These are phyloP conservation scores for Botrytis medusae DNA, from an alignment of 2,329 filamentous ascomycete species.

Conservation along the genomic window DNA sequence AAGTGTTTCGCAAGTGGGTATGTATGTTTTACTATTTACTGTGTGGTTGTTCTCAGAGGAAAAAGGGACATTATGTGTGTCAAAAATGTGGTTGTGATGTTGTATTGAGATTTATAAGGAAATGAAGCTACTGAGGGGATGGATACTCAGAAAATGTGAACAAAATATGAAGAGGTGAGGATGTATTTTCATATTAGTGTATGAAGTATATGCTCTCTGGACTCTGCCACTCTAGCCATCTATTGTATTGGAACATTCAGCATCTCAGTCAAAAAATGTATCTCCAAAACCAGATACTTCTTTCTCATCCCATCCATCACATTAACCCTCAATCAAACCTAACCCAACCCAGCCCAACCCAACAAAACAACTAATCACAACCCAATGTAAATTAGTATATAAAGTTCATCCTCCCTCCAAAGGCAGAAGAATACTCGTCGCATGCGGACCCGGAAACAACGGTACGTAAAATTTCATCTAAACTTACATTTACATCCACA, in stretches of 20 bases:
- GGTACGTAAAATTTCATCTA: constrained; percentile 44
- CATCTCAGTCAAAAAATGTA: background rate
- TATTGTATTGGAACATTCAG: background rate
- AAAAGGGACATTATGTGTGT: background rate
- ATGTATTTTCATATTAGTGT: background rate
- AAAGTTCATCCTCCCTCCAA: constrained; percentile 73
- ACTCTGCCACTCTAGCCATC: background rate
- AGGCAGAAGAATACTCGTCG: constrained; percentile 75
- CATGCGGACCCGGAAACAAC: constrained; percentile 84
- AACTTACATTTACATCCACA: too few species aligned
- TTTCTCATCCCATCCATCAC: too few species aligned
- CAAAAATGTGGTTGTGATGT: background rate
- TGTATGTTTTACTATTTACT: constrained; percentile 30
- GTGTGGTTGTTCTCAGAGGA: background rate
- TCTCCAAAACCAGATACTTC: background rate
- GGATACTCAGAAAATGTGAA: fast-evolving
- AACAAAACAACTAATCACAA: background rate
- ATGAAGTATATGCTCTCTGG: background rate
- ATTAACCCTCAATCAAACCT: too few species aligned
- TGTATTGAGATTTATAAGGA: background rate
- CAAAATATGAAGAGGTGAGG: background rate
- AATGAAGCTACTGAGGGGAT: too few species aligned
- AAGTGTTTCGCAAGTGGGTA: constrained; percentile 87
- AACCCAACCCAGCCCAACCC: background rate
- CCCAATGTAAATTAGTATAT: constrained; percentile 59